Evolutionary conservation across 805 yeast genomes (phyloP), one percentile per base, ranked within the genome.

Genomic region (Ogataea wickerhamii): DNA sequence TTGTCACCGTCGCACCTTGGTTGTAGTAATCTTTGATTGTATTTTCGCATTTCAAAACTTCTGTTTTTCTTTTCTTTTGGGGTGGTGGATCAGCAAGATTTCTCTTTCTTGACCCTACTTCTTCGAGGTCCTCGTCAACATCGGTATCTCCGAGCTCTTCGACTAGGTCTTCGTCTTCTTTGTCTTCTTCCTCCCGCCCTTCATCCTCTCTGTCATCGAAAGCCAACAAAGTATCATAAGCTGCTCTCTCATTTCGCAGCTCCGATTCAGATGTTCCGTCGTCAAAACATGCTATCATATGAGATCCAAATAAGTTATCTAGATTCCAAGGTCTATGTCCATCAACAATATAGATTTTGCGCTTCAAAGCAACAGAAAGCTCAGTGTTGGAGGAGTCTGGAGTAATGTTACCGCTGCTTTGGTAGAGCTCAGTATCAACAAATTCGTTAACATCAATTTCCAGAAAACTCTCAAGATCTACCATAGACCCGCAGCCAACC

Each of bases 301-400:
- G 77, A 5, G 91, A 80, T 1, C 95, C 96, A 68, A 85, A 89
- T 32, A 93, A 54, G 56, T 93, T 93, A 58, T 89, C 96, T 47
- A 93, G 66, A 61, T 89, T 89, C 98, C 98, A 93, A 4, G 98
- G 99, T 47, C 98, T 68, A 48, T 85, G 93, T 3, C 95, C 88
- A 61, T 93, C 99, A 39, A 93, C 71, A 8, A 94, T 75, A 52
- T 87, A 94, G 2, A 91, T 74, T 40, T 71, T 76, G 46, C 93
- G 71, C 33, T 64, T 72, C 28, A 71, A 57, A 31, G 58, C 53
- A 23, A 66, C 45, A 16, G 58, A 57, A 12, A 48, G 33, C 24
- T 51, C 61, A 24, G 51, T 55, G n/a, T 51, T 32, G 18, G 60
- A 30, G 45, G 55, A 48, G 13, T 50, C 55, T 8, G 55, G 54